phyloP scores from a whole-genome alignment of 139 green algal species.

The Asterochloris erici region DNA sequence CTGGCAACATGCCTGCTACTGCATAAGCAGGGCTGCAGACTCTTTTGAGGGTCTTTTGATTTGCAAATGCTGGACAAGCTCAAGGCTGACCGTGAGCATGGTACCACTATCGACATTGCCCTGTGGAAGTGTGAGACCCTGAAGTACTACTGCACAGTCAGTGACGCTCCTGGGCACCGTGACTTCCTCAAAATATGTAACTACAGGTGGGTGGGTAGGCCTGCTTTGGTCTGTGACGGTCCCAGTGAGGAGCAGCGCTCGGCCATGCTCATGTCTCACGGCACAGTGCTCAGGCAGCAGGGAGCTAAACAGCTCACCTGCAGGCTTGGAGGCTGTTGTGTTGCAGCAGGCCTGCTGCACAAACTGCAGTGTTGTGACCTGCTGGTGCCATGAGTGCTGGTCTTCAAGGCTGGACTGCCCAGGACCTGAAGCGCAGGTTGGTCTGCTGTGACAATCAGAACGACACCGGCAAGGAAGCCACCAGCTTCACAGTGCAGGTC shows the following conservation, averaged over 20 bases:
- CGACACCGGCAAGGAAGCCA: slow-evolving; percentile 57
- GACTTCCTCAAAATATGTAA: slow-evolving; percentile 99
- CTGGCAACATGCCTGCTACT: not conserved
- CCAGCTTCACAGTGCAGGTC: slow-evolving; percentile 52
- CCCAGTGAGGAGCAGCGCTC: too few relatives aligned
- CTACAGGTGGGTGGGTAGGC: slow-evolving; percentile 65
- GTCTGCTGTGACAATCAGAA: slow-evolving; percentile 69
- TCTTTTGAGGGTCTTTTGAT: too few relatives aligned
- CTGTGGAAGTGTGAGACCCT: slow-evolving; percentile 97
- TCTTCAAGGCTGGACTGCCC: slow-evolving; percentile 97
- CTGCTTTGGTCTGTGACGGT: too few relatives aligned
- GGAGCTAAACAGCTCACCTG: too few relatives aligned
- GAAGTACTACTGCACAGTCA: slow-evolving; percentile 99
- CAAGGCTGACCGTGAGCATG: slow-evolving; percentile 92
- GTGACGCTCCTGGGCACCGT: slow-evolving; percentile 90
- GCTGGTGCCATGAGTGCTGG: too few relatives aligned
- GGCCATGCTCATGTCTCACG: too few relatives aligned
- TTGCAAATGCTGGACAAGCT: slow-evolving; percentile 84
- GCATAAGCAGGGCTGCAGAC: not conserved
- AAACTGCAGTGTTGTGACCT: too few relatives aligned
- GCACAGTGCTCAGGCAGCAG: too few relatives aligned
- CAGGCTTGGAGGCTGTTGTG: too few relatives aligned
- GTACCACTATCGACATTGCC: slow-evolving; percentile 87
- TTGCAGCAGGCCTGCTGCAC: too few relatives aligned
- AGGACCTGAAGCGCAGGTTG: slow-evolving; percentile 56